Evolutionary conservation across 2,329 filamentous ascomycete genomes (phyloP).

Genomic region (Apiospora pterosperma): DNA sequence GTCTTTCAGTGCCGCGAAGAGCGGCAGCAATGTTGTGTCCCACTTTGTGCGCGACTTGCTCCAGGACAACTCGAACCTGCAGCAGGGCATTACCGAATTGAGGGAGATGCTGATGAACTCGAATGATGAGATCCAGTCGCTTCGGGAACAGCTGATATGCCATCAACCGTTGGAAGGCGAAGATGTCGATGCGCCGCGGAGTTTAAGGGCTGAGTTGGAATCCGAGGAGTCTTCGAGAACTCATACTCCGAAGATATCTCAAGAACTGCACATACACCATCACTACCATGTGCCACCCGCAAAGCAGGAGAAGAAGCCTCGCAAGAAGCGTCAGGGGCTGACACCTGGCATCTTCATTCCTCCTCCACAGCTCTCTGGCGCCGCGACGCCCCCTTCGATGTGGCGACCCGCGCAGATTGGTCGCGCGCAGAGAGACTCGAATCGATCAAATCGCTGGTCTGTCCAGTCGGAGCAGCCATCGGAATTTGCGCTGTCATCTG

Average conservation of each 20-base stretch:
- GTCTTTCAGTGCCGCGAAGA: conserved; percentile 56
- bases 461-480: conserved; percentile 57
- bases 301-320: conserved; percentile 58
- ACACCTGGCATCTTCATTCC: conserved; percentile 61
- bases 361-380: conserved; percentile 31
- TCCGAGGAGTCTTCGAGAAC: conserved; percentile 36
- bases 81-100: conserved; percentile 86
- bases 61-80: conserved; percentile 90
- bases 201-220: conserved; percentile 70
- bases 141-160: conserved; percentile 76
- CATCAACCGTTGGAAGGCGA: conserved; percentile 65
- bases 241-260: conserved; percentile 46
- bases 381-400: conserved; percentile 38
- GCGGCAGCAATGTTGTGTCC: conserved; percentile 72
- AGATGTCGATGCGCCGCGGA: conserved; percentile 41
- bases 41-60: conserved; percentile 95
- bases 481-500: conserved; percentile 67
- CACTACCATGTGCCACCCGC: conserved; percentile 77
- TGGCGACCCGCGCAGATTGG: conserved; percentile 37
- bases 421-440: conserved; percentile 43
- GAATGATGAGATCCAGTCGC: conserved; percentile 86
- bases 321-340: conserved; percentile 69
- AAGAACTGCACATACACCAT: conserved; percentile 89
- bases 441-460: conserved; percentile 60
- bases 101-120: conserved; percentile 87